phyloP scores from a whole-genome alignment of 78 protist species.

The Dictyostelium purpureum region DNA sequence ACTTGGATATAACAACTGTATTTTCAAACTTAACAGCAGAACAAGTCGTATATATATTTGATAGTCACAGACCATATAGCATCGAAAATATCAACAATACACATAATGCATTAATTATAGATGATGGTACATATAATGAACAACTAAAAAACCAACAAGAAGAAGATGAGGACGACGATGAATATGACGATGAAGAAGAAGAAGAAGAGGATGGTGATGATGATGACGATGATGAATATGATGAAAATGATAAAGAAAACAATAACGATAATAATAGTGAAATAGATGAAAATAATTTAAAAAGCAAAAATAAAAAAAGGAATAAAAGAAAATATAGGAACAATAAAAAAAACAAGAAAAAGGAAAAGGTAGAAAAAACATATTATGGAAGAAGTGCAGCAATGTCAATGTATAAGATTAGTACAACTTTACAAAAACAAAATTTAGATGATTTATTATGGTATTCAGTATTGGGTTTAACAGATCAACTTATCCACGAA shows the following conservation, averaged over 20 bases:
- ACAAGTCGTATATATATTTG: constrained; percentile 60
- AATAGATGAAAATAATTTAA: background rate
- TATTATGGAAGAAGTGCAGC: constrained; percentile 75
- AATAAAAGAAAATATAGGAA: background rate
- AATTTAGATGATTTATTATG: constrained; percentile 59
- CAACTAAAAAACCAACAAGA: background rate
- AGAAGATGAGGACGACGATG: constrained; percentile 15
- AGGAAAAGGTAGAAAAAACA: background rate
- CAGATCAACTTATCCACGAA: constrained; percentile 83
- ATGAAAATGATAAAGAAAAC: background rate
- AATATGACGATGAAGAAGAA: background rate
- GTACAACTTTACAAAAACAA: constrained; percentile 29
- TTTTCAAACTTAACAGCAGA: constrained; percentile 35
- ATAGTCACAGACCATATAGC: constrained; percentile 76
- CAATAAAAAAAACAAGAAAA: constrained; percentile 10
- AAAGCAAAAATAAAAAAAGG: constrained; percentile 10
- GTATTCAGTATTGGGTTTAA: constrained; percentile 79
- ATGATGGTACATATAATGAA: constrained; percentile 56
- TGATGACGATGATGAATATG: constrained; percentile 16
- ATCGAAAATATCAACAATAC: constrained; percentile 3
- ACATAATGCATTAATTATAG: constrained; percentile 12
- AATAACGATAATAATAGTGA: background rate
- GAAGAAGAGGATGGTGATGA: constrained; percentile 26
- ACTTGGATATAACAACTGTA: constrained; percentile 12
- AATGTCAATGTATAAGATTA: constrained; percentile 35